phyloP scores from a whole-genome alignment of 2,329 filamentous ascomycete species.

The Fusarium oligoseptatum region DNA sequence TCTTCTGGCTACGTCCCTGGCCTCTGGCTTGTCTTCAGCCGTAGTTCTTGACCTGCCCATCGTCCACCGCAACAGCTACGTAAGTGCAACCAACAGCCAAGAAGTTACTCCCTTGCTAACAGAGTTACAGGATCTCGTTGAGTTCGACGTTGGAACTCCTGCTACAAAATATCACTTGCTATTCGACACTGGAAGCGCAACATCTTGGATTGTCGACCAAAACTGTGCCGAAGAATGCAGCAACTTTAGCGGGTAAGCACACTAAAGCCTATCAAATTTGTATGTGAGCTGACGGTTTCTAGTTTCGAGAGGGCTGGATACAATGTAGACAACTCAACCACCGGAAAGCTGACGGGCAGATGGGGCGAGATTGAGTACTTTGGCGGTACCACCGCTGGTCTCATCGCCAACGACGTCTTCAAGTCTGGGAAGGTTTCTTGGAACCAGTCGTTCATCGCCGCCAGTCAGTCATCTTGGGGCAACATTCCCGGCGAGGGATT shows the following conservation, averaged over 20 bases:
- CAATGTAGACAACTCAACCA: conserved; percentile 44
- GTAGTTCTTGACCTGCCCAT: conserved; percentile 28
- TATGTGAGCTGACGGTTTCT: not conserved
- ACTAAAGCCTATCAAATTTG: not conserved
- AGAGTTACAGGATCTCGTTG: conserved; percentile 20
- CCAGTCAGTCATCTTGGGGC: conserved; percentile 48
- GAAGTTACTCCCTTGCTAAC: too few species aligned
- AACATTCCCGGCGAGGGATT: conserved; percentile 52
- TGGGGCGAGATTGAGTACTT: conserved; percentile 48
- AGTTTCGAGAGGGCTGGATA: conserved; percentile 49
- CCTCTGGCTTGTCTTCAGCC: not conserved
- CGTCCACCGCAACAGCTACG: conserved; percentile 25
- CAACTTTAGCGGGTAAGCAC: conserved; percentile 32
- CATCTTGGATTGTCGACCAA: conserved; percentile 50
- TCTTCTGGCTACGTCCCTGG: not conserved
- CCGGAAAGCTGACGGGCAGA: conserved; percentile 37
- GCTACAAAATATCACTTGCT: conserved; percentile 45
- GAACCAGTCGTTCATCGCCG: conserved; percentile 50
- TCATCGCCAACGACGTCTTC: conserved; percentile 46
- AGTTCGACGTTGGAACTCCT: conserved; percentile 47
- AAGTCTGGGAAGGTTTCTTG: conserved; percentile 39
- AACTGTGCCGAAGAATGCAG: conserved; percentile 45
- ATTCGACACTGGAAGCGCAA: conserved; percentile 54
- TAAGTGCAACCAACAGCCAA: conserved; percentile 10
- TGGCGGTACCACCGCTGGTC: conserved; percentile 47